Base-by-base conservation (phyloP, 208 protist genomes). In the Leishmania major region DNA sequence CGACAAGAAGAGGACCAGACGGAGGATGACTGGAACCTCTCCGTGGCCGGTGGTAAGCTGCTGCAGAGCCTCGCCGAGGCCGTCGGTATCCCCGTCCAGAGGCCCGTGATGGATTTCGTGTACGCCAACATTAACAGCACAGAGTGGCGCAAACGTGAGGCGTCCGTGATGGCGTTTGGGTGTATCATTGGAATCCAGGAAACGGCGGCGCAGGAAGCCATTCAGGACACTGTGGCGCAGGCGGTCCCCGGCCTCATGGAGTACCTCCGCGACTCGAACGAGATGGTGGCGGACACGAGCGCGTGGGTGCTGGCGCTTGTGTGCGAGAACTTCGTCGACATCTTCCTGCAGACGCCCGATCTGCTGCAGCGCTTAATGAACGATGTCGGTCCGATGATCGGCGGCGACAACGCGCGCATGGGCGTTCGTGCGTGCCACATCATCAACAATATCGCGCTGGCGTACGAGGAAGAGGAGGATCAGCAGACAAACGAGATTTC, bases 81-180 rank as follows among this genome's bases (percentile, higher is more conserved):
- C 13, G 90, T 98, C 43, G 90, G 92, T 43, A 71, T 81, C 45
- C 80, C 85, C 7, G 84, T 99, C 75, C 88, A 99, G 69, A 75
- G 81, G 11, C 84, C 92, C 53, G 93, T 99, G 5, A 96, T 99
- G 92, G 90, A 91, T 35, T 99, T 99, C 82, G 91, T 99, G n/a
- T 93, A 93, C 47, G 84, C 86, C 53, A 98, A 99, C 81, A 97
- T 99, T 78, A 90, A 92, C 69, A 93, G 88, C 75, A 17, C 79
- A 4, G 91, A 99, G 69, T 99, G 99, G 99, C 93, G 91, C n/a
- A 73, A 94, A n/a, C 91, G 94, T 11, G 99, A 99, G 87, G 98
- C 98, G 19, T 94, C 98, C 10, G 91, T 96, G 31, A 93, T 99
- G 77, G 98, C 98, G 11, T 99, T 99, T 77, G 98, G 98, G 67